These are phyloP conservation scores for Kodamaea kakaduensis DNA, from an alignment of 805 yeast genomes.

Conservation along the genomic window DNA sequence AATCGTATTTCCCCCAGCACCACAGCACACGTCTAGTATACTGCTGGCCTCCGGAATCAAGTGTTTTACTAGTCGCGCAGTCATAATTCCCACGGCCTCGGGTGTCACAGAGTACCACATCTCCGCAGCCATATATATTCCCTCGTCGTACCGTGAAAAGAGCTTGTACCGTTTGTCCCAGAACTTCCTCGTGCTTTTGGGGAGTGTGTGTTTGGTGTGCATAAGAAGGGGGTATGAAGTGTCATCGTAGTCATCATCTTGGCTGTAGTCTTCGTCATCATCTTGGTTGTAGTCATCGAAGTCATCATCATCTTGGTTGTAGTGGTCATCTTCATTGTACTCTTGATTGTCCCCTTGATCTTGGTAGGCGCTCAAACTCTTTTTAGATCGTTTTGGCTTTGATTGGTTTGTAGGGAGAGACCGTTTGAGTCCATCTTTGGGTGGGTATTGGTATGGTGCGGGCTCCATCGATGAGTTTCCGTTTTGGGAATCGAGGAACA, in stretches of 20 bases:
- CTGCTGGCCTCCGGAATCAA: conserved; percentile 47
- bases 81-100: conserved; percentile 61
- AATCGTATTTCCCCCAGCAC: conserved; percentile 84
- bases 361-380: too few relatives aligned
- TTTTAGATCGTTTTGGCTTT: too few relatives aligned
- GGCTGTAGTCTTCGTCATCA: conserved; percentile 17
- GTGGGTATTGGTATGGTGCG: too few relatives aligned
- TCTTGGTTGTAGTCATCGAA: conserved; percentile 8
- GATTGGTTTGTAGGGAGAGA: too few relatives aligned
- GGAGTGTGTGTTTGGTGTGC: conserved; percentile 38
- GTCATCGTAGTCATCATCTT: conserved; percentile 1
- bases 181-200: conserved; percentile 43
- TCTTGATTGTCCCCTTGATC: too few relatives aligned
- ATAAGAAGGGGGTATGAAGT: conserved; percentile 26
- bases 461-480: too few relatives aligned
- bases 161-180: conserved; percentile 61
- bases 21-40: conserved; percentile 71
- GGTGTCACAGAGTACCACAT: conserved; percentile 90
- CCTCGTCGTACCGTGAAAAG: conserved; percentile 63
- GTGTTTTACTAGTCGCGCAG: conserved; percentile 50
- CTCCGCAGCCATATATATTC: conserved; percentile 64
- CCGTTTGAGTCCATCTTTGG: too few relatives aligned
- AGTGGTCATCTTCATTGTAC: too few relatives aligned
- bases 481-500: too few relatives aligned
- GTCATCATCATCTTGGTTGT: neutral